Base-by-base conservation (phyloP, 2,329 filamentous ascomycete genomes). In the Arachnomyces sp. region DNA sequence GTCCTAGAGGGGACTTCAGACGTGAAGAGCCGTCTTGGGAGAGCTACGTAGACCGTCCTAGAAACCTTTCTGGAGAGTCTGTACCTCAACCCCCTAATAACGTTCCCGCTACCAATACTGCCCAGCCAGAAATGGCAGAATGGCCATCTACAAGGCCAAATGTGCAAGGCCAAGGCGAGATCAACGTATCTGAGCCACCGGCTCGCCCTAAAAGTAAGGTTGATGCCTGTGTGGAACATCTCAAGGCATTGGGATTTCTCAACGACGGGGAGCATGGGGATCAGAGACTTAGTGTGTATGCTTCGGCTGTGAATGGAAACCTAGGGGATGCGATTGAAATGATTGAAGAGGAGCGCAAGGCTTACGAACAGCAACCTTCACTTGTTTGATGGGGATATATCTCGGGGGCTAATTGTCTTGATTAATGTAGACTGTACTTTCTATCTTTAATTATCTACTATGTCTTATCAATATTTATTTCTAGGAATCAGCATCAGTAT, bases 271-370 rank as follows among this genome's bases (percentile, higher is more conserved):
- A 60, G 15, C 60, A 62, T 15, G 64, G 64, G 32, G 48, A 44
- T 18, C 49, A 61, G 20, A 56, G 68, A 31, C 55, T 71, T 40
- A 52, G 53, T 25, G 55, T 70, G 7, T 71, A 68, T 56, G 68
- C 68, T 11, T 59, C 61, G 17, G 67, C 66, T 17, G 61, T 64
- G 11, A 56, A 64, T 15, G 65, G 66, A 12, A 58, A 57, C 38
- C 49, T 72, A 15, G 51, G 52, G 17, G 64, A 68, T 38, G 68
- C 68, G 2, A 69, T 72, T 47, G 67, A 70, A 34, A 68, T 71
- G 61, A 70, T 72, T 46, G 67, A 70, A 43, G 68, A 71, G 43
- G 68, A 71, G 43, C 59, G 64, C 32, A 62, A 60, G 41, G 64
- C 54, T 3, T 68, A 67, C 50, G 56, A 58, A 28, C 50, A 59